Conservation (phyloP, 2,329 filamentous ascomycete genomes). For the Helotiales sp. region DNA sequence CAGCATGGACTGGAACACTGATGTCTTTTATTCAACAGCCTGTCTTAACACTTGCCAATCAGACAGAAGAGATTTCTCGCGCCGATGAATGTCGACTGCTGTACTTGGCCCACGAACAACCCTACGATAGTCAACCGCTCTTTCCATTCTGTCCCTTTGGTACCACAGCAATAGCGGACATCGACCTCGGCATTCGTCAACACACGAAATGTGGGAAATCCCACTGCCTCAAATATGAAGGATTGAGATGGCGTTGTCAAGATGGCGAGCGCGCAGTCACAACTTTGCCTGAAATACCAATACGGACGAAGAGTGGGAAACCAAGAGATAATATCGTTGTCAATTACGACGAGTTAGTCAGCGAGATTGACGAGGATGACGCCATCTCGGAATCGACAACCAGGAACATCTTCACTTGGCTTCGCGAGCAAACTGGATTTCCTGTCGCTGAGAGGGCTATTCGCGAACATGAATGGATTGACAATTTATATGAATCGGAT, state of each 20-base stretch:
- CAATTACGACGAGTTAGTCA: slow-evolving; percentile 19
- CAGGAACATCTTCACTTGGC: slow-evolving; percentile 34
- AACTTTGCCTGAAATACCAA: slow-evolving; percentile 7
- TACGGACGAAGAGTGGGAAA: slow-evolving; percentile 17
- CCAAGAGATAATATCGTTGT: slow-evolving; percentile 18
- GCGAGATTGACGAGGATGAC: slow-evolving; percentile 26
- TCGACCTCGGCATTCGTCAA: slow-evolving; percentile 24
- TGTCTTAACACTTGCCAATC: slow-evolving; percentile 12
- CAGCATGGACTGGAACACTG: slow-evolving; percentile 28
- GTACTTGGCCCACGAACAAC: slow-evolving; percentile 23
- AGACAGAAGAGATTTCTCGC: slow-evolving; percentile 19
- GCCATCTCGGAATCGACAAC: slow-evolving; percentile 30
- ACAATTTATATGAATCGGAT: slow-evolving; percentile 30
- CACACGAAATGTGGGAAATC: slow-evolving; percentile 19
- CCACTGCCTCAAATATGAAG: slow-evolving; percentile 22
- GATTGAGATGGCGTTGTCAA: slow-evolving; percentile 21
- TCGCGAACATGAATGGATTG: slow-evolving; percentile 34
- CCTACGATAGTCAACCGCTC: slow-evolving; percentile 18
- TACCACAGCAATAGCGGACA: slow-evolving; percentile 20
- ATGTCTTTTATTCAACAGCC: slow-evolving; percentile 29
- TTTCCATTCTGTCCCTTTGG: slow-evolving; percentile 27
- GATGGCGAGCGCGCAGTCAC: slow-evolving; percentile 7
- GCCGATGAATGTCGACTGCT: slow-evolving; percentile 28
- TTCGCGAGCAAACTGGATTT: slow-evolving; percentile 32
- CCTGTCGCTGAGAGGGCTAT: slow-evolving; percentile 33